Evolutionary conservation across 768 basidiomycete genomes (phyloP), one percentile per base, ranked within the genome.

Genomic region (Harrya chromipes): DNA sequence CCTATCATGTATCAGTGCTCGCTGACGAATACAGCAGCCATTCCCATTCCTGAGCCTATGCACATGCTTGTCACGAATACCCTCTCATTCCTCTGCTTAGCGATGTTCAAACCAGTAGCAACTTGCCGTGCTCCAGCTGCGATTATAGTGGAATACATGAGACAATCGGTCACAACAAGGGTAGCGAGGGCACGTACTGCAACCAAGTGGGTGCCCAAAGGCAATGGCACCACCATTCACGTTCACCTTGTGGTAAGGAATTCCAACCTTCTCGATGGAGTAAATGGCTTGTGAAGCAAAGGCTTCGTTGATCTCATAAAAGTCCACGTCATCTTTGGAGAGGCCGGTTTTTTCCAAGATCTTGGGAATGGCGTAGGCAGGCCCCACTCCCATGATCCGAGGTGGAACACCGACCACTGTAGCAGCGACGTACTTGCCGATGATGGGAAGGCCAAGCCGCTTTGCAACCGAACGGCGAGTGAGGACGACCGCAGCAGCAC

Each of bases 21-120:
- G 67, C 75, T 89, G 47, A 90, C 87, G 61, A 93, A 87, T 2
- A 93, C 75, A 39, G 82, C 87, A 27, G 90, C 90, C 88, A 93
- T 91, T 33, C 90, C 89, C 88, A 93, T 92, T 20, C 91, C 90
- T 13, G 80, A 82, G 7, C 90, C 91, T 61, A 93, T 85, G 64
- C 92, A 94, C 93, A 95, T 95, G 57, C 82, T 85, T 2, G 90
- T 94, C 27, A 88, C 84, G 56, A 95, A 93, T 54, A 95, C 72
- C 64, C 85, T 85, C 20, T 76, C 76, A 14, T 78, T 79, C 40
- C 82, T 85, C 67, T 90, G 81, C 74, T 84, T 92, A 11, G 88
- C 85, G 42, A 91, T 84, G 62, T 79, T 84, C 54, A 90, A 69
- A 12, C 86, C 93, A 8, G 92, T 95, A 0, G 87, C 90, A 49